Conservation (phyloP, 306 rosid species). For the Pachyrhizus erosus region DNA sequence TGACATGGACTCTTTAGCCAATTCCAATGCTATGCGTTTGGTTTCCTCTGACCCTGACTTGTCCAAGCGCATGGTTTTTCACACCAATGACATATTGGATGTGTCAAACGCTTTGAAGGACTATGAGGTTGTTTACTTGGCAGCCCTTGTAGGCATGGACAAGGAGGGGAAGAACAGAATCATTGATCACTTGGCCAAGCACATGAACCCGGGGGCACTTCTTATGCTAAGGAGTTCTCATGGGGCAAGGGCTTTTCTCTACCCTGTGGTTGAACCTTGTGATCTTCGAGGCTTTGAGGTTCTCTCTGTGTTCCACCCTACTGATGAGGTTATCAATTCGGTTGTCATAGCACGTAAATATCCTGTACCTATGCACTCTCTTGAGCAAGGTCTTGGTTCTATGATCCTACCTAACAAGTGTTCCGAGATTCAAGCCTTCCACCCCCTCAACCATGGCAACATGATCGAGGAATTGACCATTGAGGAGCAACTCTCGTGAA, state of each 20-base stretch:
- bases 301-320: slow-evolving; percentile 80
- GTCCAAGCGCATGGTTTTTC: slow-evolving; percentile 70
- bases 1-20: slow-evolving; percentile 73
- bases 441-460: slow-evolving; percentile 63
- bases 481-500: slow-evolving; percentile 56
- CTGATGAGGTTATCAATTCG: slow-evolving; percentile 81
- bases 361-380: slow-evolving; percentile 33
- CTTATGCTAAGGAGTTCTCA: slow-evolving; percentile 89
- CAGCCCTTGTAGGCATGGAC: slow-evolving; percentile 91
- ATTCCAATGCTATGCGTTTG: slow-evolving; percentile 62
- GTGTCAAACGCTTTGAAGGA: slow-evolving; percentile 55
- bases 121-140: slow-evolving; percentile 79
- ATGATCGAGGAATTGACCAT: slow-evolving; percentile 69
- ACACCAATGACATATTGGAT: slow-evolving; percentile 67
- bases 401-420: slow-evolving; percentile 65
- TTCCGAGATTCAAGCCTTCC: slow-evolving; percentile 66
- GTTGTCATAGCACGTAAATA: slow-evolving; percentile 71
- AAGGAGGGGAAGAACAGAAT: slow-evolving; percentile 61
- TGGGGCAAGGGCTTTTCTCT: slow-evolving; percentile 88
- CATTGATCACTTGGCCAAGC: slow-evolving; percentile 63
- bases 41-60: slow-evolving; percentile 65
- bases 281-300: slow-evolving; percentile 79
- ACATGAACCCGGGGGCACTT: slow-evolving; percentile 76
- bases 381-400: slow-evolving; percentile 49
- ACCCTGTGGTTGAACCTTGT: slow-evolving; percentile 76